Base-by-base conservation (phyloP, 305 asterid species). In the Caryopteris hybrid region DNA sequence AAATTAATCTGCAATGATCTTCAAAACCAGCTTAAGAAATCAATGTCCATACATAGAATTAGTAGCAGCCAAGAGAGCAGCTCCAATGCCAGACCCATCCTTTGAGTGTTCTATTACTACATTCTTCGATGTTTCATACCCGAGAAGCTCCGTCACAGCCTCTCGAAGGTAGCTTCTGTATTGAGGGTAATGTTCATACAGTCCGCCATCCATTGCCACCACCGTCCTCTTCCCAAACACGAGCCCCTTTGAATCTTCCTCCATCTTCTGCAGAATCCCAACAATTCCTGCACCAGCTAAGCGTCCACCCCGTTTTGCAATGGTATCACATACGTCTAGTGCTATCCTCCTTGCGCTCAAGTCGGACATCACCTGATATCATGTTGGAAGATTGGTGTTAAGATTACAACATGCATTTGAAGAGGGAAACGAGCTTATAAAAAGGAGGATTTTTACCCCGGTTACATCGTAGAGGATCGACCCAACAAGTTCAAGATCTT, bases 141-240 rank as follows among this genome's bases (percentile, higher is more conserved):
- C 93, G 3, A 87, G 78, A 66, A 90, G 84, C 78, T 90, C 95
- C 0, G 57, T 54, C 27, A 87, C 89, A 4, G 87, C 91, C 53
- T 85, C 92, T 70, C 81, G 83, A 31, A 90, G 87, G 72, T 90
- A 81, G 4, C 45, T 74, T 69, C 86, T 79, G 75, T 87, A 87
- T 43, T 87, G 93, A 2, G 89, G 95, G 72, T 85, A 85, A 70
- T 90, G 82, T 75, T 87, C 96, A 16, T 90, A 90, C 66, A 90
- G 68, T 3, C 95, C 95, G 12, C 96, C 96, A 39, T 90, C 96
- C 93, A 87, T 87, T 0, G 96, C 96, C 81, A 90, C 96, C 16
- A 84, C 95, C 25, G 89, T 79, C 55, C 92, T 81, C 77, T 85
- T 90, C 31, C 92, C 95, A 20, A 87, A 90, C 4, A 83, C 61